phyloP scores from a whole-genome alignment of 257 asterid genomes.

The Capsicum baccatum region DNA sequence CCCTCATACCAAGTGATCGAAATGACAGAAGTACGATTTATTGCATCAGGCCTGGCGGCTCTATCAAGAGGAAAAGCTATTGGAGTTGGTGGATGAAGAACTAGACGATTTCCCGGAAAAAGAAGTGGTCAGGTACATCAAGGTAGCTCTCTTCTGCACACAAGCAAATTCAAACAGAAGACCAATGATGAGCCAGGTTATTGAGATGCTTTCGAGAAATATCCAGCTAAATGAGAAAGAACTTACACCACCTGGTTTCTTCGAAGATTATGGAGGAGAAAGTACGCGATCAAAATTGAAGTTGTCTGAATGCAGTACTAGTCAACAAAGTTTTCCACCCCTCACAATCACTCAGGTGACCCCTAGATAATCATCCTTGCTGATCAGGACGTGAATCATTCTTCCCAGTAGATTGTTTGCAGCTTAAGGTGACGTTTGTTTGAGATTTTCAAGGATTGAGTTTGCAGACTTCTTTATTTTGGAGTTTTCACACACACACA shows the following conservation, averaged over 20 bases:
- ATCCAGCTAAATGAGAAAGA: slow-evolving; percentile 70
- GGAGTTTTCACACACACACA: neutral
- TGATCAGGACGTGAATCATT: neutral
- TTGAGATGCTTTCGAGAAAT: slow-evolving; percentile 74
- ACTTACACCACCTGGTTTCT: slow-evolving; percentile 85
- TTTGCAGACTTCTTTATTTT: neutral
- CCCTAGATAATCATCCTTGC: slow-evolving; percentile 59
- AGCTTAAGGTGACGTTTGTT: neutral
- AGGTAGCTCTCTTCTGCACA: slow-evolving; percentile 87
- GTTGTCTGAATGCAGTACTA: slow-evolving; percentile 57
- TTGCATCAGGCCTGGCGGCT: slow-evolving; percentile 77
- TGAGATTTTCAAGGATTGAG: neutral
- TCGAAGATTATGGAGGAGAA: slow-evolving; percentile 56
- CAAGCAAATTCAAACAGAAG: slow-evolving; percentile 85
- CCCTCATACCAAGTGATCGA: neutral
- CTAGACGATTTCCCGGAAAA: slow-evolving; percentile 61
- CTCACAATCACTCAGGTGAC: slow-evolving; percentile 60
- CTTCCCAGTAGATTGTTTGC: neutral
- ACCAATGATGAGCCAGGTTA: slow-evolving; percentile 89
- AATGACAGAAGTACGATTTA: neutral
- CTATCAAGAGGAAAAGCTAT: slow-evolving; percentile 58
- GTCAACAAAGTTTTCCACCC: slow-evolving; percentile 63
- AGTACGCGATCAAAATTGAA: slow-evolving; percentile 48
- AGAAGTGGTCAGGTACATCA: slow-evolving; percentile 67
- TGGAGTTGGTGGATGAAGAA: slow-evolving; percentile 79